Evolutionary conservation across 2,329 filamentous ascomycete species (phyloP).

Genomic region (Botrytis byssoidea): DNA sequence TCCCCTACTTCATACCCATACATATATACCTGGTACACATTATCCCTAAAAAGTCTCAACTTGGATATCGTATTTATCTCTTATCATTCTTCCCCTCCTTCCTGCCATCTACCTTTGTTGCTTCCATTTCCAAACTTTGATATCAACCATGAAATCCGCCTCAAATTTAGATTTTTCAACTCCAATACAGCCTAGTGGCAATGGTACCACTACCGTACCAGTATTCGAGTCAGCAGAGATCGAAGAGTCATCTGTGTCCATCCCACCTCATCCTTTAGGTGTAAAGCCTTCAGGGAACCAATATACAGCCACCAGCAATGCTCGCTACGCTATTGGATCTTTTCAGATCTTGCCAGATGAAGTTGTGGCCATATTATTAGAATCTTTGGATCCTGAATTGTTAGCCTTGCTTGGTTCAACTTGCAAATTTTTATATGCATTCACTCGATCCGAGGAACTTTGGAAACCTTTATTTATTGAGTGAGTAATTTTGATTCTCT

Average conservation of each 20-base stretch:
- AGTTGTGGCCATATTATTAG: conserved; percentile 70
- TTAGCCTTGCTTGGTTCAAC: conserved; percentile 69
- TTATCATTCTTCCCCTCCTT: not conserved
- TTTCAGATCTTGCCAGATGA: conserved; percentile 78
- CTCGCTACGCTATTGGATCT: conserved; percentile 63
- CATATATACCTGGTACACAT: not conserved
- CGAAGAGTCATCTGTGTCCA: conserved; percentile 49
- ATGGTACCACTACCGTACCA: not conserved
- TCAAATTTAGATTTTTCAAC: not conserved
- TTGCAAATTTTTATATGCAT: conserved; percentile 84
- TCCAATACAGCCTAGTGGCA: conserved; percentile 13
- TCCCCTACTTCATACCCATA: not conserved
- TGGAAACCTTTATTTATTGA: conserved; percentile 84
- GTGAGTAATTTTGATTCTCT: conserved; percentile 57
- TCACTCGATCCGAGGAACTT: conserved; percentile 77
- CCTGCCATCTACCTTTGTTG: too few species aligned
- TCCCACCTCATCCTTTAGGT: conserved; percentile 77
- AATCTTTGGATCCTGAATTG: conserved; percentile 64
- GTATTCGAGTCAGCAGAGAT: conserved; percentile 38
- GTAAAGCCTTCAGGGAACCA: conserved; percentile 87
- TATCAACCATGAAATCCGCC: conserved; percentile 5
- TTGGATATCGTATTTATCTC: not conserved
- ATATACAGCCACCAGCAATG: conserved; percentile 62
- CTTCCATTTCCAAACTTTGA: not conserved
- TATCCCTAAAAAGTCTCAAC: not conserved